Conservation (phyloP, 2,329 filamentous ascomycete species). For the Alternaria viburni region DNA sequence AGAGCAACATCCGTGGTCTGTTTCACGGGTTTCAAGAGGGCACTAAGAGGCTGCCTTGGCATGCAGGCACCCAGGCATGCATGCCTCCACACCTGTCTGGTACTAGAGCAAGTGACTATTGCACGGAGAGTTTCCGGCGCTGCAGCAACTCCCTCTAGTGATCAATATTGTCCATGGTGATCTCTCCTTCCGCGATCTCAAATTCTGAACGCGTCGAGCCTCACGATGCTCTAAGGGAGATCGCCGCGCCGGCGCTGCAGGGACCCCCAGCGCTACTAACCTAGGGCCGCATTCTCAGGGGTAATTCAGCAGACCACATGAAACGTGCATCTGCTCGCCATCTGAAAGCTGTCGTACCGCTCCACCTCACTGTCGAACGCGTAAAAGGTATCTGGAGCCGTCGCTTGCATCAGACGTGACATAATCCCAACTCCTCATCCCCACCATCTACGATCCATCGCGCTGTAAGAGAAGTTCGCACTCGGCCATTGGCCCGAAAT, state of each 20-base stretch:
- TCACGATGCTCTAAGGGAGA: constrained; percentile 29
- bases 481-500: constrained; percentile 28
- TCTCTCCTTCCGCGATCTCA: background rate
- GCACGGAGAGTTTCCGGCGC: constrained; percentile 29
- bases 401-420: constrained; percentile 19
- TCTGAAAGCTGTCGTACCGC: constrained; percentile 7
- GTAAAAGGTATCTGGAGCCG: constrained; percentile 34
- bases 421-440: constrained; percentile 14
- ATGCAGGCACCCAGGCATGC: constrained; percentile 43
- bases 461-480: constrained; percentile 19
- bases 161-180: background rate
- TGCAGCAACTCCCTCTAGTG: constrained; percentile 20
- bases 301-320: constrained; percentile 29
- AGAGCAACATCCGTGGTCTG: constrained; percentile 24
- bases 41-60: constrained; percentile 33
- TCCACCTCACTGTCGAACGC: constrained; percentile 7
- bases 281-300: constrained; percentile 24
- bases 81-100: constrained; percentile 32
- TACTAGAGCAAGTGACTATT: constrained; percentile 41
- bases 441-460: constrained; percentile 19
- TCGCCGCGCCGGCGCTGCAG: constrained; percentile 39
- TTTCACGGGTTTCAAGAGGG: constrained; percentile 32
- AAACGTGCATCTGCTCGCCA: constrained; percentile 35
- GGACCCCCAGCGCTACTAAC: constrained; percentile 23
- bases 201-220: constrained; percentile 8